phyloP scores from a whole-genome alignment of 2,329 filamentous ascomycete species.

The Colletotrichum camelliae region DNA sequence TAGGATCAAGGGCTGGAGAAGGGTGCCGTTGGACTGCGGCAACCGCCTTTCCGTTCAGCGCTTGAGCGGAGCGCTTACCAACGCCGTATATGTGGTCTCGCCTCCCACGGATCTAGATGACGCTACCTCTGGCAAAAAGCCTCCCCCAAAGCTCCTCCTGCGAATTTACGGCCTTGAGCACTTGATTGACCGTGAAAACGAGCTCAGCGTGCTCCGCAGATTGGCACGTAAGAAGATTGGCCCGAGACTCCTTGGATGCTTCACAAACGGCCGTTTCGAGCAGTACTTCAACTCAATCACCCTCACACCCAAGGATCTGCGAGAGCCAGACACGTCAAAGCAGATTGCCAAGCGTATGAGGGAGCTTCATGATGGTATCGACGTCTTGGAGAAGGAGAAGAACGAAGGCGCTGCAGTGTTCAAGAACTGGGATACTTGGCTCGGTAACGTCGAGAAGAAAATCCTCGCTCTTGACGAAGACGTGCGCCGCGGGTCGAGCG shows the following conservation, averaged over 20 bases:
- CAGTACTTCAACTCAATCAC: slow-evolving; percentile 89
- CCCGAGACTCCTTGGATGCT: slow-evolving; percentile 87
- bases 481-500: slow-evolving; percentile 45
- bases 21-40: slow-evolving; percentile 75
- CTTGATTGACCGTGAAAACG: slow-evolving; percentile 90
- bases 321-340: slow-evolving; percentile 81
- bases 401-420: slow-evolving; percentile 83
- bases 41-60: slow-evolving; percentile 74
- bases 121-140: slow-evolving; percentile 46
- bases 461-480: slow-evolving; percentile 64
- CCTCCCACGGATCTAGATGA: slow-evolving; percentile 69
- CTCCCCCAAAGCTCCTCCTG: slow-evolving; percentile 75
- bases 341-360: slow-evolving; percentile 98
- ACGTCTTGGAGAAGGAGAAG: slow-evolving; percentile 79
- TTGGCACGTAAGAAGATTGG: slow-evolving; percentile 93
- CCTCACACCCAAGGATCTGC: slow-evolving; percentile 77
- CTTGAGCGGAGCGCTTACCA: slow-evolving; percentile 90
- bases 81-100: slow-evolving; percentile 93
- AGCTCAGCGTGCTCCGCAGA: slow-evolving; percentile 84
- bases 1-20: slow-evolving; percentile 88
- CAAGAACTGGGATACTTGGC: slow-evolving; percentile 95
- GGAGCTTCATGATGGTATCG: slow-evolving; percentile 92
- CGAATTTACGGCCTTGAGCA: slow-evolving; percentile 96
- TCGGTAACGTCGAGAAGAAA: slow-evolving; percentile 67
- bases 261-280: slow-evolving; percentile 94